phyloP scores from a whole-genome alignment of 2,329 filamentous ascomycete species.

The Aspergillus caelatus region DNA sequence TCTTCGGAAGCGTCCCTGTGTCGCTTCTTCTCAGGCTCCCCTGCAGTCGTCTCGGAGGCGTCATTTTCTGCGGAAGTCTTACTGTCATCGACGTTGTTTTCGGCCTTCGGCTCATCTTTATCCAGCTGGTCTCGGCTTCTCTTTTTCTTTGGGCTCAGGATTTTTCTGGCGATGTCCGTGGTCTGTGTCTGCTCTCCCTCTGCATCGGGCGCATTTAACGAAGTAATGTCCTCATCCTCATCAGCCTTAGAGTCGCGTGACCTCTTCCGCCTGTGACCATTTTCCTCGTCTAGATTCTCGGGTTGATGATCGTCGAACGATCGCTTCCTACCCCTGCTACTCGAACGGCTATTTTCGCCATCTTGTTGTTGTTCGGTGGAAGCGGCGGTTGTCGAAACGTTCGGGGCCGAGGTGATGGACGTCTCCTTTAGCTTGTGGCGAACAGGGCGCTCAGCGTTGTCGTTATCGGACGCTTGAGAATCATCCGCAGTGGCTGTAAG shows the following conservation, averaged over 20 bases:
- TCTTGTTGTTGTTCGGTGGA: slow-evolving; percentile 12
- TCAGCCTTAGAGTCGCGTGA: slow-evolving; percentile 44
- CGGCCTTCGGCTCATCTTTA: slow-evolving; percentile 32
- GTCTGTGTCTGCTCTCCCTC: slow-evolving; percentile 9
- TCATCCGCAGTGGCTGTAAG: slow-evolving; percentile 25
- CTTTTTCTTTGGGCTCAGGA: slow-evolving; percentile 46
- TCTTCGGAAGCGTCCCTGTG: slow-evolving; percentile 47
- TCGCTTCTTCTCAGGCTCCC: slow-evolving; percentile 47
- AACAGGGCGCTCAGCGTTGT: slow-evolving; percentile 58
- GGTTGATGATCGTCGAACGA: slow-evolving; percentile 38
- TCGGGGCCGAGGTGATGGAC: slow-evolving; percentile 52
- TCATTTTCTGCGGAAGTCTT: slow-evolving; percentile 19
- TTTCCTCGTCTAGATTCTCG: slow-evolving; percentile 28
- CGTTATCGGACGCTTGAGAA: slow-evolving; percentile 40
- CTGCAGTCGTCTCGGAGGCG: slow-evolving; percentile 18
- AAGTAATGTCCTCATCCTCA: slow-evolving; percentile 25
- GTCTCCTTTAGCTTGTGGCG: slow-evolving; percentile 65
- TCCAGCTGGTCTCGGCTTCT: slow-evolving; percentile 48
- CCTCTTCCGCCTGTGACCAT: slow-evolving; percentile 43
- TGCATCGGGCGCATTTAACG: not conserved
- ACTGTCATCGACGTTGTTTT: slow-evolving; percentile 18
- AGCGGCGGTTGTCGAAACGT: slow-evolving; percentile 18
- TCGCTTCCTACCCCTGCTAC: slow-evolving; percentile 36
- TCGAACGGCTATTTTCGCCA: slow-evolving; percentile 22
- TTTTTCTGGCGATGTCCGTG: slow-evolving; percentile 24